Base-by-base conservation (phyloP, 495 filamentous ascomycete species). In the Penicillium coffeae region DNA sequence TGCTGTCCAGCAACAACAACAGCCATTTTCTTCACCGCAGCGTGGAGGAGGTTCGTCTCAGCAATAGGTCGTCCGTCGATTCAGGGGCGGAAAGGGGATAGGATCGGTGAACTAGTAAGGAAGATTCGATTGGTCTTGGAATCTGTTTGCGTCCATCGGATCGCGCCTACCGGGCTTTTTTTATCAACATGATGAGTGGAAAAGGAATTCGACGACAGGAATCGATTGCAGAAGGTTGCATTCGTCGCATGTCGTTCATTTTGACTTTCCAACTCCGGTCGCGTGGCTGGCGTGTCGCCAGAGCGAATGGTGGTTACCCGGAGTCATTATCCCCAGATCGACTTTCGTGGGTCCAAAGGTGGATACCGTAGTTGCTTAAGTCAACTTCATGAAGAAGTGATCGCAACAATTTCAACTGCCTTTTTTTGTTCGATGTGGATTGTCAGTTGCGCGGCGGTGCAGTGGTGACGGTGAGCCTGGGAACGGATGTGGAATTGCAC, bases 1-100 rank as follows among this genome's bases (percentile, higher is more conserved):
- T 9, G 58, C 60, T 3, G 43, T 62, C 21, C 49, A 50, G 9
- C 61, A 63, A 16, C 56, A 64, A 19, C 64, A 56, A 19, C 65
- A 64, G 22, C 58, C 61, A 3, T 42, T 60, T 2, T 44, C 57
- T 21, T 62, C 60, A 15, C 58, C 60, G 18, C 50, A 59, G 18
- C 55, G 53, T 8, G 59, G 56, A 27, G 45, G 41, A n/a, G 46
- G 54, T 38, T 45, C 33, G 15, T 21, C 39, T 4, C 45, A 34
- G 13, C 46, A 63, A 30, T 30, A 30, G n/a, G n/a, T n/a, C n/a
- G n/a, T n/a, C n/a, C n/a, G n/a, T n/a, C n/a, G n/a, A n/a, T n/a
- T n/a, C n/a, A n/a, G n/a, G n/a, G n/a, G n/a, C n/a, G n/a, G n/a
- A n/a, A n/a, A n/a, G n/a, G n/a, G n/a, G n/a, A n/a, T n/a, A n/a